phyloP scores from a whole-genome alignment of 176 grass and related monocot genomes.

The Oryza punctata region DNA sequence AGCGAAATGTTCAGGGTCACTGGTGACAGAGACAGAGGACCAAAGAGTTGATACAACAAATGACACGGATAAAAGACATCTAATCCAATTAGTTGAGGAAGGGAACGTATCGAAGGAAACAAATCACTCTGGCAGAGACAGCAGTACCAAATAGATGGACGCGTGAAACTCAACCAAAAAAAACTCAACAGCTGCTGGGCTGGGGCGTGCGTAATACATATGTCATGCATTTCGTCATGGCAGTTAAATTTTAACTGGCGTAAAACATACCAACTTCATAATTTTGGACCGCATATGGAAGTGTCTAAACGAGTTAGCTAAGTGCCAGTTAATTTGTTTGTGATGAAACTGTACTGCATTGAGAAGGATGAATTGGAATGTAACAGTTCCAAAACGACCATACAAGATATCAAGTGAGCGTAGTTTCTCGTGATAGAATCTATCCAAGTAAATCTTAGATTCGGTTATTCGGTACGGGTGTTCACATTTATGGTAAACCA shows the following conservation, averaged over 20 bases:
- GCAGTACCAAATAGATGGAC: neutral
- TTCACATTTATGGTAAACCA: too few relatives aligned
- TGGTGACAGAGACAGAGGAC: neutral
- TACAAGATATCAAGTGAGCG: too few relatives aligned
- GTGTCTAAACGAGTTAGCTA: neutral
- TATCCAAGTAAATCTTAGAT: too few relatives aligned
- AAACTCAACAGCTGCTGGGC: neutral
- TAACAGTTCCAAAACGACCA: too few relatives aligned
- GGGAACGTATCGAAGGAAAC: neutral
- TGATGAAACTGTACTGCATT: too few relatives aligned
- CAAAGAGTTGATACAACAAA: neutral
- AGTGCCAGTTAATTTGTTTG: too few relatives aligned
- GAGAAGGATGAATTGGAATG: too few relatives aligned
- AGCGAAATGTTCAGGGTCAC: neutral
- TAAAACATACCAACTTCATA: neutral
- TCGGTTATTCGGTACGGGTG: rapidly evolving
- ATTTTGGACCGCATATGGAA: neutral
- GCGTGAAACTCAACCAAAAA: neutral
- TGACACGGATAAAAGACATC: neutral
- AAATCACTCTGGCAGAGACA: neutral
- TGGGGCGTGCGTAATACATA: neutral
- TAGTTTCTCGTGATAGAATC: too few relatives aligned
- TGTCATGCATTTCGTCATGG: neutral
- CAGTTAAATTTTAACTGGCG: neutral
- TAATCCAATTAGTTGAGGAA: neutral